Conservation (phyloP, 768 basidiomycete genomes). For the Nevesoporus exiguus region DNA sequence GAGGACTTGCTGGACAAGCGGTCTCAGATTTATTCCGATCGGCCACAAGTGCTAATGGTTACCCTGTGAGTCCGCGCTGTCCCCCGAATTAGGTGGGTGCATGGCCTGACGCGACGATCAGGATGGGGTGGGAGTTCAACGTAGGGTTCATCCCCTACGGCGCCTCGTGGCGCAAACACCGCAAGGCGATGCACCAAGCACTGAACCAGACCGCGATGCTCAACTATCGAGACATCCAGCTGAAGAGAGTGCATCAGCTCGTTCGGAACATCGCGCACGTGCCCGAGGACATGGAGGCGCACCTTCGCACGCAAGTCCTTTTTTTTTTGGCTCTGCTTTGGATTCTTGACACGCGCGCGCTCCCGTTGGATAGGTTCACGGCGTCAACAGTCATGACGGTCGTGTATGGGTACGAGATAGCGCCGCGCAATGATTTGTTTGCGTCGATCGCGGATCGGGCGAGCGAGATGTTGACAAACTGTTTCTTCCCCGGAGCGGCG, state of each 20-base stretch:
- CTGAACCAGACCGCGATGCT: conserved; percentile 30
- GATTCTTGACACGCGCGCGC: neutral
- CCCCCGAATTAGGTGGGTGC: too few species aligned
- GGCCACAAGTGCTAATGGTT: conserved; percentile 24
- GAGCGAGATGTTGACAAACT: conserved; percentile 26
- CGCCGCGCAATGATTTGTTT: conserved; percentile 29
- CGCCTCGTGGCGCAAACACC: conserved; percentile 35
- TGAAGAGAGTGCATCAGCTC: conserved; percentile 30
- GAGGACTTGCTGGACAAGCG: conserved; percentile 30
- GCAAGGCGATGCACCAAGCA: conserved; percentile 37
- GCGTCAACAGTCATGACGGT: conserved; percentile 32
- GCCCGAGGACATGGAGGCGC: conserved; percentile 27
- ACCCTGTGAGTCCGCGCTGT: conserved; percentile 11
- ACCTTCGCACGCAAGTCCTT: conserved; percentile 19
- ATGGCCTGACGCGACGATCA: neutral
- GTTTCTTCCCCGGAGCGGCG: conserved; percentile 30
- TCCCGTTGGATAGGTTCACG: conserved; percentile 17
- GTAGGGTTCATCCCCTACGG: conserved; percentile 36
- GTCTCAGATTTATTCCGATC: conserved; percentile 27
- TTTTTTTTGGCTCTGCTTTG: too few species aligned
- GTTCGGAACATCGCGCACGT: conserved; percentile 26
- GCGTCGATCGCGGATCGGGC: conserved; percentile 31
- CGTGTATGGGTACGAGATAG: conserved; percentile 36
- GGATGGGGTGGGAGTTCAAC: conserved; percentile 41
- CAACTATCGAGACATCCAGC: conserved; percentile 33